Base-by-base conservation (phyloP, 1,139 yeast genomes). In the Yamadazyma trypodendri region DNA sequence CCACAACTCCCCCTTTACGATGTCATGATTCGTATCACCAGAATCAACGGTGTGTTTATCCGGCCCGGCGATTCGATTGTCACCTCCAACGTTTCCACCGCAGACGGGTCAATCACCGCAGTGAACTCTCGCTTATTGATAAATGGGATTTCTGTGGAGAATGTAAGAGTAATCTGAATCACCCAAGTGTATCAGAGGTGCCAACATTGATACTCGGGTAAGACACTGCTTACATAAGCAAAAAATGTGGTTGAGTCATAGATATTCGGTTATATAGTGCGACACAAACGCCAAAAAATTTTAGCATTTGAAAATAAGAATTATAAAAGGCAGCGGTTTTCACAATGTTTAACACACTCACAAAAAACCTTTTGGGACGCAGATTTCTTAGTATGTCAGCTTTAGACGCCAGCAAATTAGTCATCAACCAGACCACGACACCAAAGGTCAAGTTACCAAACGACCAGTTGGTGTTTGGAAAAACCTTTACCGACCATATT, bases 401-500 rank as follows among this genome's bases (percentile, higher is more conserved):
- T 24, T 66, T 89, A 48, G 92, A 86, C 52, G 77, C 95, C 10
- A 68, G 86, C 21, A 84, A 81, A 55, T 65, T 92, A 42, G 63
- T 63, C 38, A 69, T 90, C 50, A 71, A 73, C 31, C 74, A 72
- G 48, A 78, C 83, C 37, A 54, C 71, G 18, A 54, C 68, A 6
- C 94, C 95, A 40, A 84, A 84, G 59, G 55, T 61, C 10, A 79
- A 79, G 41, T 70, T 82, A 37, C 83, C 95, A 37, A 81, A 84
- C 46, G 92, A 85, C 31, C 60, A 84, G 52, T 76, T 92, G 55
- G 82, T 79, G 28, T 92, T 92, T 61, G 98, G 98, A 45, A 79
- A 84, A 58, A 65, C 85, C 10, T 88, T 90, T 70, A 84, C 96
- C 39, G 75, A 92, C 64, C 97, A 92, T 61, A 92, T 92, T 84